A percentile compares a stretch with the other conserved stretches of the same genome.
These are phyloP conservation scores for Pichia inconspicua DNA, from an alignment of 1,139 yeast species.

Conservation along the genomic window DNA sequence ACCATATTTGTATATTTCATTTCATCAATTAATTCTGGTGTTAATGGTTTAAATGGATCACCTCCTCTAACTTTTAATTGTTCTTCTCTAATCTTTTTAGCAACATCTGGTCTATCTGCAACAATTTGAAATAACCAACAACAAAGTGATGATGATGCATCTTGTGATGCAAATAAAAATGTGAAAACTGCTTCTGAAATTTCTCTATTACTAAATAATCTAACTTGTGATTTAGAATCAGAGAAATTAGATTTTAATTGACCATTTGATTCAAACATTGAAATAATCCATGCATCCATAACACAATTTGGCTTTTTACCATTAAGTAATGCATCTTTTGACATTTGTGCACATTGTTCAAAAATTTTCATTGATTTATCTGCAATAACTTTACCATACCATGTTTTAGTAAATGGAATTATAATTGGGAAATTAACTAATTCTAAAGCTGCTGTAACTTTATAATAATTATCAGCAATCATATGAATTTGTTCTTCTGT, in stretches of 20 bases:
- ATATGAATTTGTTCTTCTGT: constrained; percentile 80
- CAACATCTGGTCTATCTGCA: constrained; percentile 91
- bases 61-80: constrained; percentile 76
- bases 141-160: constrained; percentile 95
- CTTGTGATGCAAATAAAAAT: constrained; percentile 94
- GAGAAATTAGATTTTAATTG: constrained; percentile 28
- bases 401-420: constrained; percentile 89
- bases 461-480: constrained; percentile 86
- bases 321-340: constrained; percentile 63
- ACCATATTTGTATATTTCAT: constrained; percentile 88
- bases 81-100: constrained; percentile 79
- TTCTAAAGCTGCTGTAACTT: constrained; percentile 91
- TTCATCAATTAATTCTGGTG: constrained; percentile 66
- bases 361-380: constrained; percentile 90
- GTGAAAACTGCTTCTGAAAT: constrained; percentile 95
- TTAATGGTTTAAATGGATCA: constrained; percentile 55
- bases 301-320: constrained; percentile 81
- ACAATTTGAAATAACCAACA: constrained; percentile 97
- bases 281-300: constrained; percentile 88
- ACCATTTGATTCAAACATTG: constrained; percentile 62
- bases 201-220: constrained; percentile 84
- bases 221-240: constrained; percentile 48
- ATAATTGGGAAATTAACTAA: constrained; percentile 96
- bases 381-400: constrained; percentile 94
- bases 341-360: constrained; percentile 77